A percentile compares a stretch with the other conserved stretches of the same genome.
These are phyloP conservation scores for Rhizophagus prolifer DNA, from an alignment of 192 early-diverging fungal genomes.

Conservation along the genomic window DNA sequence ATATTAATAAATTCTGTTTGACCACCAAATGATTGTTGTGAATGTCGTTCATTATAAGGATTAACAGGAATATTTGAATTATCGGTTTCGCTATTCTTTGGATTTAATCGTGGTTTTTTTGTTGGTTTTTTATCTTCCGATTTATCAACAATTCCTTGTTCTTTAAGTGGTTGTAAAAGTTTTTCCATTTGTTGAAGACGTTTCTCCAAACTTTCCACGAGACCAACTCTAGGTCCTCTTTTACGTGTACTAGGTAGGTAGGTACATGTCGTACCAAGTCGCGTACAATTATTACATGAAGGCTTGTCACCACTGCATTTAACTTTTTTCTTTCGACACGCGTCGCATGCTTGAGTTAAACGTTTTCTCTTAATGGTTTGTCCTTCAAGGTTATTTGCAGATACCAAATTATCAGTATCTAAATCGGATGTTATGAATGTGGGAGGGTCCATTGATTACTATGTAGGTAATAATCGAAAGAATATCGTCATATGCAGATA, in stretches of 20 bases:
- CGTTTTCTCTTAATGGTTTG: conserved; percentile 54
- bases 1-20: conserved; percentile 6
- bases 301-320: conserved; percentile 69
- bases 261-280: conserved; percentile 65
- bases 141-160: conserved; percentile 28
- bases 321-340: conserved; percentile 73
- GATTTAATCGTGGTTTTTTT: conserved; percentile 15
- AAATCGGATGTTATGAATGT: not conserved
- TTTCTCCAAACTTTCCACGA: conserved; percentile 75
- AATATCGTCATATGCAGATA: too few relatives aligned
- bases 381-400: not conserved
- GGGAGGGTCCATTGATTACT: not conserved
- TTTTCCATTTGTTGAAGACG: conserved; percentile 78
- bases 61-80: not conserved
- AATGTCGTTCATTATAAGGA: not conserved
- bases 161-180: conserved; percentile 48
- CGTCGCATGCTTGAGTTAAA: conserved; percentile 70
- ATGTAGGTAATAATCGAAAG: too few relatives aligned
- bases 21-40: not conserved
- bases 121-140: conserved; percentile 14
- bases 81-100: too few relatives aligned
- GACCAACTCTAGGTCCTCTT: conserved; percentile 81
- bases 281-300: conserved; percentile 76
- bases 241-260: conserved; percentile 87
- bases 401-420: not conserved